Base-by-base conservation (phyloP, 2,329 filamentous ascomycete genomes). In the Atkinsonella hypoxylon region DNA sequence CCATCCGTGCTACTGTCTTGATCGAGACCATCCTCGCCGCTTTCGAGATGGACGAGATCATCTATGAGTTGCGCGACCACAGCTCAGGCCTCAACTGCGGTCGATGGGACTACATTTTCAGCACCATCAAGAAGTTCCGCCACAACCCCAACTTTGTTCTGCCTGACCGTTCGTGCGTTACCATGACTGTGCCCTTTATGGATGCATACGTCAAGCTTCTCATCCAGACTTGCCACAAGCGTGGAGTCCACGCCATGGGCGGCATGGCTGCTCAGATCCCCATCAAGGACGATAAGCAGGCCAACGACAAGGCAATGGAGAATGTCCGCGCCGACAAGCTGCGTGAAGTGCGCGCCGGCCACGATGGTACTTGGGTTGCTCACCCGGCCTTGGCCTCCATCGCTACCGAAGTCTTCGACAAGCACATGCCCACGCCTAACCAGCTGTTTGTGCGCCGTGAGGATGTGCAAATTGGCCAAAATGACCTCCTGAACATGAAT, bases 1-100 rank as follows among this genome's bases (percentile, higher is more conserved):
- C 89, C 50, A 95, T 97, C 70, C 86, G 93, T 60, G 93, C 81
- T 55, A 98, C 93, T 3, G 91, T 97, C 39, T 75, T 98, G 61
- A 97, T 98, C 64, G 93, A 98, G 79, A 97, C 93, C 51, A 97
- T 98, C 68, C 79, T 91, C 42, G 93, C 93, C 41, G 93, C 91
- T 15, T 98, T 98, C 64, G 93, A 98, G 78, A 98, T 98, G 93
- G 93, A 98, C 62, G 93, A 98, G 82, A 97, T 98, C 71, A 97
- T 98, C 72, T 98, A 96, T 70, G 93, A 97, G 75, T 84, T 98
- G 59, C 86, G 93, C 54, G 91, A 97, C 66, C 93, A 98, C 77
- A 91, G 85, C 68, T 86, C 91, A 7, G 93, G 93, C 45, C 81
- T 98, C 64, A 98, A 98, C 82, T 97, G 93, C 71, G 93, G 93